Conservation (phyloP, 495 filamentous ascomycete genomes). For the Cercophora sp. region DNA sequence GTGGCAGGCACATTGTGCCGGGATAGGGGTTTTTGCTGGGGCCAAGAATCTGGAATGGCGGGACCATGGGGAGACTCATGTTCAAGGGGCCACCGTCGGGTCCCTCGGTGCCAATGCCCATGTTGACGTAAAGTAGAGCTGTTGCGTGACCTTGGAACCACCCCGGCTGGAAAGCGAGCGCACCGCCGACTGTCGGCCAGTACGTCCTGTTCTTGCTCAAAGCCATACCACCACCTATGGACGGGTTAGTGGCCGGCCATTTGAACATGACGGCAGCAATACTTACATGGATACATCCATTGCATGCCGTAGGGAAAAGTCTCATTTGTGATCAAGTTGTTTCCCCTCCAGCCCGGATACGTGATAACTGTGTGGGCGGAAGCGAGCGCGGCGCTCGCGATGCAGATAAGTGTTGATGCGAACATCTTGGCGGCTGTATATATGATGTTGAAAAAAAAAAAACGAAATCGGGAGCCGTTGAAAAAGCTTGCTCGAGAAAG, state of each 20-base stretch:
- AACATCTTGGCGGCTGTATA: conserved; percentile 32
- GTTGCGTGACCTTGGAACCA: conserved; percentile 91
- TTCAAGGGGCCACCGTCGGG: conserved; percentile 63
- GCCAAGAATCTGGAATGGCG: conserved; percentile 81
- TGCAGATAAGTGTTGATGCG: conserved; percentile 47
- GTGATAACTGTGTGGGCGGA: conserved; percentile 83
- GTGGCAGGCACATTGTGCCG: conserved; percentile 83
- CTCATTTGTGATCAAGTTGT: conserved; percentile 81
- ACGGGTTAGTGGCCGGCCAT: not conserved
- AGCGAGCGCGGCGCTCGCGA: conserved; percentile 50
- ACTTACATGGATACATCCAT: conserved; percentile 97
- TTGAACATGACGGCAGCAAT: not conserved
- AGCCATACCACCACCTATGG: conserved; percentile 76
- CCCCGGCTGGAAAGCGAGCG: conserved; percentile 79
- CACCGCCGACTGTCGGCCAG: conserved; percentile 87
- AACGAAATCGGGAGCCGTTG: too few species aligned
- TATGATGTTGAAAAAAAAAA: conserved; percentile 5
- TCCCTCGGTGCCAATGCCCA: conserved; percentile 74
- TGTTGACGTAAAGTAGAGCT: conserved; percentile 89
- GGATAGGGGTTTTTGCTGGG: conserved; percentile 77
- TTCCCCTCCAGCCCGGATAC: conserved; percentile 91
- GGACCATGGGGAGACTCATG: conserved; percentile 80
- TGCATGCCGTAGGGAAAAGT: conserved; percentile 91
- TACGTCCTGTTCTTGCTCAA: conserved; percentile 78
- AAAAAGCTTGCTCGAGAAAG: too few species aligned